Evolutionary conservation across 148 eudicot species (phyloP), one percentile per base, ranked within the genome.

Genomic region (Dysphania ambrosioides): DNA sequence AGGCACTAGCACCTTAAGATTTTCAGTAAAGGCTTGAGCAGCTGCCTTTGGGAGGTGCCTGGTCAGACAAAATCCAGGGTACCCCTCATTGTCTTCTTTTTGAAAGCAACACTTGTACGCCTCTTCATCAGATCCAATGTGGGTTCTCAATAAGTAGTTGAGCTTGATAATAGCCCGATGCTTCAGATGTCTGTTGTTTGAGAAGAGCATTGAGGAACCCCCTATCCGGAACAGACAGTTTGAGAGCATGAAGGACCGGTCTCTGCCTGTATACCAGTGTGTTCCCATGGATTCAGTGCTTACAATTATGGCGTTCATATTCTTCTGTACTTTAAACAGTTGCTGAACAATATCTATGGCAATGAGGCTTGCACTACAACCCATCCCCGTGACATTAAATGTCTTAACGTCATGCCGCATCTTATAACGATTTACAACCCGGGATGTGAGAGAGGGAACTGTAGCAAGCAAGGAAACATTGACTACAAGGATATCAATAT

Each of bases 351-450:
- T 86, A 42, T 93, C 87, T 15, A 93, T 79, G 18, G 88, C 83
- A 6, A 91, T 78, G 21, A 93, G 68, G 79, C 98, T 93, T 0
- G 97, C 98, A 30, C 98, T 93, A 67, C 98, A 93, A 0, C 98
- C 98, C 98, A 93, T 93, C 36, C 98, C 97, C 0, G 88, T 35
- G 57, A 93, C 72, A 16, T 91, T 91, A 56, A 75, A 91, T 35
- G 83, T 74, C 78, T 82, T 93, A 11, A 91, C 42, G 53, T 89
- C 87, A 0, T 70, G 71, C 74, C 85, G 82, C 98, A 93, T 93
- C 73, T 86, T 88, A 79, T 91, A 93, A 5, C 77, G 90, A 75
- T 89, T 86, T 0, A 93, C 81, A 1, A 93, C 81, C 27, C 92
- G 76, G 3, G 96, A 62, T 0, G 97, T 83, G n/a, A 93, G 79